Evolutionary conservation across 352 stramenopile genomes (phyloP).

Genomic region (Phytophthora sansomeana): DNA sequence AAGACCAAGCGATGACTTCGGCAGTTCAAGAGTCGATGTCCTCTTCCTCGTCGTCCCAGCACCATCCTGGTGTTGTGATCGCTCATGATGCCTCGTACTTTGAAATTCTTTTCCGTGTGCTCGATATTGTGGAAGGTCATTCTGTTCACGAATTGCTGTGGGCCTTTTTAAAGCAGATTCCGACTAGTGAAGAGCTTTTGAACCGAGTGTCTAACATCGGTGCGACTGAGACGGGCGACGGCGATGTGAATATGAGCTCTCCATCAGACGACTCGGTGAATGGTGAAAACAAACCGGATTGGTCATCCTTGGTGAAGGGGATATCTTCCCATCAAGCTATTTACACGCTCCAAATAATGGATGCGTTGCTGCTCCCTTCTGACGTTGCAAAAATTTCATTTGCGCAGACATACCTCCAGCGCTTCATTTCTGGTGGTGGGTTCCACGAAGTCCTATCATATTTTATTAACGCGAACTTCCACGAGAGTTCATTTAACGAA

Average conservation of each 20-base stretch:
- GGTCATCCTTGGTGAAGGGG: conserved; percentile 72
- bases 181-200: conserved; percentile 76
- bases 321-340: conserved; percentile 85
- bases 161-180: conserved; percentile 87
- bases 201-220: conserved; percentile 69
- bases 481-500: conserved; percentile 84
- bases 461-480: conserved; percentile 78
- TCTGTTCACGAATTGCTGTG: conserved; percentile 77
- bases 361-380: conserved; percentile 81
- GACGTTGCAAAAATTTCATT: conserved; percentile 65
- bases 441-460: conserved; percentile 88
- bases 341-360: conserved; percentile 90
- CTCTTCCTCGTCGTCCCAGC: conserved; percentile 32
- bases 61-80: conserved; percentile 73
- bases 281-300: conserved; percentile 52
- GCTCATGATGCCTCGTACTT: conserved; percentile 77
- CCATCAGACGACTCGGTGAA: conserved; percentile 22
- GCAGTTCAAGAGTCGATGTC: conserved; percentile 25
- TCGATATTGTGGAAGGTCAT: conserved; percentile 70
- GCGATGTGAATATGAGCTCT: conserved; percentile 56
- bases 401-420: conserved; percentile 67
- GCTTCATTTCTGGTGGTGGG: conserved; percentile 78
- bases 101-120: conserved; percentile 83
- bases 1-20: conserved; percentile 49
- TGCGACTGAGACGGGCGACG: conserved; percentile 30